phyloP scores from a whole-genome alignment of 192 early-diverging fungal species.

The Gryganskiella cystojenkinii region DNA sequence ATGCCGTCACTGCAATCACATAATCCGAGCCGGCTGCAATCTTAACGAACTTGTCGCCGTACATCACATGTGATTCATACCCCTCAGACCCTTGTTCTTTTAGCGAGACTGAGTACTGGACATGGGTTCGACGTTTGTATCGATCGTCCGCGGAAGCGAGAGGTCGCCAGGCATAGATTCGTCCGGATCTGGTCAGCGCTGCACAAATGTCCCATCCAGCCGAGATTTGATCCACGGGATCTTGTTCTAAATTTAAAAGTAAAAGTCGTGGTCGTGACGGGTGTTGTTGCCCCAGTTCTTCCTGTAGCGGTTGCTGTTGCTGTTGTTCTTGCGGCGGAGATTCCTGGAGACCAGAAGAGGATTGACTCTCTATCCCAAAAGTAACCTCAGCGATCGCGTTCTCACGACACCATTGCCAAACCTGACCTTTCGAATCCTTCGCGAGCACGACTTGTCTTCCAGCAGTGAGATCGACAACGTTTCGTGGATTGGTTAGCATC shows the following conservation, averaged over 20 bases:
- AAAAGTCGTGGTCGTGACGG: too few relatives aligned
- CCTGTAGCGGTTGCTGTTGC: neutral
- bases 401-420: conserved; percentile 52
- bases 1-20: conserved; percentile 21
- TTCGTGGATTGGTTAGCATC: conserved; percentile 31
- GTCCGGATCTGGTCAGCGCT: conserved; percentile 27
- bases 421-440: conserved; percentile 20
- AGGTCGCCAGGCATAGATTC: conserved; percentile 35
- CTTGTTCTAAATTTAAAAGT: neutral
- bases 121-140: conserved; percentile 28
- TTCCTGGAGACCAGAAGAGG: too few relatives aligned
- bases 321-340: neutral
- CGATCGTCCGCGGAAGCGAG: conserved; percentile 22
- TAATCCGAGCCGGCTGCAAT: conserved; percentile 38
- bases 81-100: conserved; percentile 15
- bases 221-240: conserved; percentile 25
- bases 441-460: conserved; percentile 41
- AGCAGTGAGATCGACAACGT: conserved; percentile 25
- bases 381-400: conserved; percentile 27
- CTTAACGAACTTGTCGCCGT: conserved; percentile 28
- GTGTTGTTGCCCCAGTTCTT: neutral
- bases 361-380: conserved; percentile 3
- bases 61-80: conserved; percentile 10
- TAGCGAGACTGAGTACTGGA: conserved; percentile 13
- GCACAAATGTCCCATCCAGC: conserved; percentile 50